These are phyloP conservation scores for Candida maris DNA, from an alignment of 805 yeast species.

Conservation along the genomic window DNA sequence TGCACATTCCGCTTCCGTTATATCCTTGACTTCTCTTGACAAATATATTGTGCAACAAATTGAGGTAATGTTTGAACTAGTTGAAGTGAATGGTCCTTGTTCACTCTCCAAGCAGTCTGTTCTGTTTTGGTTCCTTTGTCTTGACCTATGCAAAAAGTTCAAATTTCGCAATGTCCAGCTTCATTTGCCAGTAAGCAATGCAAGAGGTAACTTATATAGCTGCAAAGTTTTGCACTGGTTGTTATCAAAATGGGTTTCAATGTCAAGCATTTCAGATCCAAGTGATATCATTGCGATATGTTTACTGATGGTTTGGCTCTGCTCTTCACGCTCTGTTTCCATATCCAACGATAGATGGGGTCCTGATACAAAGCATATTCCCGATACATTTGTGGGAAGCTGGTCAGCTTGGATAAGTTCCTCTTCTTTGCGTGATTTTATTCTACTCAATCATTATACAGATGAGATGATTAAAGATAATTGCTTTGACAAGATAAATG, in stretches of 20 bases:
- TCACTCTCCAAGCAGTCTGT: conserved; percentile 43
- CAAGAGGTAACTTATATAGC: conserved; percentile 16
- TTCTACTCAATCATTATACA: neutral
- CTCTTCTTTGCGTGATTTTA: neutral
- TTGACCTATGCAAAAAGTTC: conserved; percentile 34
- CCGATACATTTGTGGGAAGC: too few species aligned
- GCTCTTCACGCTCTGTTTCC: conserved; percentile 15
- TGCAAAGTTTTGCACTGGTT: conserved; percentile 49
- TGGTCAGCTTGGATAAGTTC: neutral
- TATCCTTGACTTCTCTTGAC: conserved; percentile 29
- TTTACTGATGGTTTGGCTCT: conserved; percentile 43
- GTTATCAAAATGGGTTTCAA: conserved; percentile 40
- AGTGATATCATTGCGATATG: conserved; percentile 24
- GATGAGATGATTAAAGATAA: neutral
- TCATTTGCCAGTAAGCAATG: conserved; percentile 11
- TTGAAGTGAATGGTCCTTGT: conserved; percentile 62
- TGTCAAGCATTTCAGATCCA: conserved; percentile 8
- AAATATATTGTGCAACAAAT: conserved; percentile 42
- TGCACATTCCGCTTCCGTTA: conserved; percentile 2
- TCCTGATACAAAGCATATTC: neutral
- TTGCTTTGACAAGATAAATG: neutral
- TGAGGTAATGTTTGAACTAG: conserved; percentile 46
- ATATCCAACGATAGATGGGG: neutral
- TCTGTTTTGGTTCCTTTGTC: conserved; percentile 49
- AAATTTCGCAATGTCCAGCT: conserved; percentile 30